Evolutionary conservation across 306 rosid species (phyloP).

Genomic region (Datisca glomerata): DNA sequence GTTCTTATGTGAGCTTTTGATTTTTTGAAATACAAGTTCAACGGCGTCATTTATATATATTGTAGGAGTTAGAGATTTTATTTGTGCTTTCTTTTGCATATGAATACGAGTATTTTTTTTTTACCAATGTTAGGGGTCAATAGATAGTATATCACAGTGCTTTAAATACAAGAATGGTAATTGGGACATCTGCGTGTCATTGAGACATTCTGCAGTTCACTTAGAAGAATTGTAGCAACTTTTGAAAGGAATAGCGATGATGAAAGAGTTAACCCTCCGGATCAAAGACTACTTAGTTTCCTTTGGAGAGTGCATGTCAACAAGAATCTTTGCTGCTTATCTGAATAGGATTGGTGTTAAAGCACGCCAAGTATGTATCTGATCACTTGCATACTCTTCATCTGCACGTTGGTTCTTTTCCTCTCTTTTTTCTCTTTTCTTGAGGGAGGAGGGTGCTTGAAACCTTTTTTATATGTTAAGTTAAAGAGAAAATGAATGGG

Average conservation of each 20-base stretch:
- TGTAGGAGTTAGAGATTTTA: not conserved
- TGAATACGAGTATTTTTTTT: constrained; percentile 11
- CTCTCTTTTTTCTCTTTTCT: too few species aligned
- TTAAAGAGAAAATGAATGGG: too few species aligned
- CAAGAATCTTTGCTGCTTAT: constrained; percentile 78
- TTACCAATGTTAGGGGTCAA: constrained; percentile 2
- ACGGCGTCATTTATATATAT: not conserved
- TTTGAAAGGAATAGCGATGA: constrained; percentile 78
- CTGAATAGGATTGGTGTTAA: constrained; percentile 54
- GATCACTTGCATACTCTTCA: too few species aligned
- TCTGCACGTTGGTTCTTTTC: too few species aligned
- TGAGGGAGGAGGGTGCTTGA: too few species aligned
- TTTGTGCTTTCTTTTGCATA: not conserved
- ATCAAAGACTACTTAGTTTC: constrained; percentile 82
- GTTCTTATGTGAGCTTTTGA: not conserved
- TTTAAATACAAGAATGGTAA: too few species aligned
- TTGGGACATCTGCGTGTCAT: too few species aligned
- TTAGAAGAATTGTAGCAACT: constrained; percentile 77
- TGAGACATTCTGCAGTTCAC: constrained; percentile 32
- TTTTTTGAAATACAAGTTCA: constrained; percentile 1
- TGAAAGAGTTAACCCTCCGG: constrained; percentile 73
- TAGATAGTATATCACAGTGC: too few species aligned
- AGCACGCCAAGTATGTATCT: constrained; percentile 70
- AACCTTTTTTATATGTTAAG: too few species aligned
- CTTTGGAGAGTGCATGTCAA: constrained; percentile 93